Evolutionary conservation across 495 filamentous ascomycete species (phyloP).

Genomic region (Thermochaetoides thermophila): DNA sequence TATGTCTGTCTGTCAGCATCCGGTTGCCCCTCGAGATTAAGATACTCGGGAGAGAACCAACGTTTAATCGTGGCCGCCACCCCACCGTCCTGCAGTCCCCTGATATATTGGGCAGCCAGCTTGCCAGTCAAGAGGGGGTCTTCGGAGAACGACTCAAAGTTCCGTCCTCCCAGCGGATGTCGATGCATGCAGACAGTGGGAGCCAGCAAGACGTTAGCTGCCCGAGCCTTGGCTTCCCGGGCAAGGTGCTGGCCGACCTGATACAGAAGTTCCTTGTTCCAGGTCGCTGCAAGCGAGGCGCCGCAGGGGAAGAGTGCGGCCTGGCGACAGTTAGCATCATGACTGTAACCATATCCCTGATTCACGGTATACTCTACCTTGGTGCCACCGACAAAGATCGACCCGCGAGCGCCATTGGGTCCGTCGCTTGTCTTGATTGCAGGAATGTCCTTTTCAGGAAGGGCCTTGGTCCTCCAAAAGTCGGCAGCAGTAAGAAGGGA

Average conservation of each 20-base stretch:
- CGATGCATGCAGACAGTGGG: constrained; percentile 77
- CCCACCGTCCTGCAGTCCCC: constrained; percentile 58
- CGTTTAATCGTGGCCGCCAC: constrained; percentile 71
- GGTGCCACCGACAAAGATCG: constrained; percentile 47
- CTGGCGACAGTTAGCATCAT: constrained; percentile 32
- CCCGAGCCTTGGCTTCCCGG: constrained; percentile 57
- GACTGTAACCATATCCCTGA: neutral
- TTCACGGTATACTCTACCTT: constrained; percentile 25
- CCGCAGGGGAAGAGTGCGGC: constrained; percentile 62
- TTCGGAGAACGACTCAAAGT: constrained; percentile 80
- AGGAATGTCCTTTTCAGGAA: constrained; percentile 55
- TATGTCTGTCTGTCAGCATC: constrained; percentile 12
- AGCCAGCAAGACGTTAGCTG: constrained; percentile 58
- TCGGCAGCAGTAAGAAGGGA: constrained; percentile 51
- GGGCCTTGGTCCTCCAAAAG: constrained; percentile 62
- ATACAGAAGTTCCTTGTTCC: constrained; percentile 54
- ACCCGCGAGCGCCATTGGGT: constrained; percentile 66
- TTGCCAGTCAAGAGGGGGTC: constrained; percentile 67
- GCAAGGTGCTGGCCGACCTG: constrained; percentile 57
- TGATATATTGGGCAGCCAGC: constrained; percentile 56
- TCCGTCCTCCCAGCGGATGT: constrained; percentile 65
- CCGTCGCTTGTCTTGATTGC: constrained; percentile 63
- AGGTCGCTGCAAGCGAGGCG: constrained; percentile 66
- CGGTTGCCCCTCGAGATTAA: neutral
- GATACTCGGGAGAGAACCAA: constrained; percentile 20